Base-by-base conservation (phyloP, 2,329 filamentous ascomycete genomes). In the Phaeophleospora eucalypticola region DNA sequence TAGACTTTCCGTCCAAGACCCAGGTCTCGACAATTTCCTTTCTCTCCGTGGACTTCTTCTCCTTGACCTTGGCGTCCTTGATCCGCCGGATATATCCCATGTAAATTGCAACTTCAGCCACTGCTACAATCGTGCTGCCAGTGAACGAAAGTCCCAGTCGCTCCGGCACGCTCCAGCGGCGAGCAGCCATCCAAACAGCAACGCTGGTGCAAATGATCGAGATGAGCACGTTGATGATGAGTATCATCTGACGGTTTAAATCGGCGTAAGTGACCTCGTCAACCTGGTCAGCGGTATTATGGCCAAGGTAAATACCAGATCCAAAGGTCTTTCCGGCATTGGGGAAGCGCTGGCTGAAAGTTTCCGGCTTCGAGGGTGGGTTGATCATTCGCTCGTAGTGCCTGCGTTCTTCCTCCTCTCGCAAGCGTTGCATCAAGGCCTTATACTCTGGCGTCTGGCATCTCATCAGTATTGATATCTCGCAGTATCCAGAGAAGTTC, bases 161-260 rank as follows among this genome's bases (percentile, higher is more conserved):
- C 36, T 81, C 77, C 0, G 86, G 82, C 1, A 84, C 78, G 52
- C 77, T 83, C 87, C 86, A 91, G 77, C 86, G 87, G 41, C 82
- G 75, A 1, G 84, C 84, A 14, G 79, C 78, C n/a, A 89, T 76
- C 87, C 87, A 93, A 27, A 93, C 77, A 6, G 86, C 87, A 2
- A 78, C 82, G 2, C 82, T 85, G 41, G 86, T 86, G 36, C 90
- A 87, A 2, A 91, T 72, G 43, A 96, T 86, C 42, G 88, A 95
- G 43, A 95, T 76, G 33, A 96, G 71, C 41, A 97, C 89, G 66
- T 97, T 98, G 60, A 95, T 77, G 42, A 97, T 89, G 6, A 97
- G 74, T 35, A 86, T 83, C 46, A 93, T 71, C 61, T 93, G 88
- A n/a, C 86, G 77, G 64, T 91, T 85, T 1, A 93, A 75, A 50